Evolutionary conservation across 1,139 yeast genomes (phyloP), one percentile per base, ranked within the genome.

Genomic region (Blastobotrys illinoisensis): DNA sequence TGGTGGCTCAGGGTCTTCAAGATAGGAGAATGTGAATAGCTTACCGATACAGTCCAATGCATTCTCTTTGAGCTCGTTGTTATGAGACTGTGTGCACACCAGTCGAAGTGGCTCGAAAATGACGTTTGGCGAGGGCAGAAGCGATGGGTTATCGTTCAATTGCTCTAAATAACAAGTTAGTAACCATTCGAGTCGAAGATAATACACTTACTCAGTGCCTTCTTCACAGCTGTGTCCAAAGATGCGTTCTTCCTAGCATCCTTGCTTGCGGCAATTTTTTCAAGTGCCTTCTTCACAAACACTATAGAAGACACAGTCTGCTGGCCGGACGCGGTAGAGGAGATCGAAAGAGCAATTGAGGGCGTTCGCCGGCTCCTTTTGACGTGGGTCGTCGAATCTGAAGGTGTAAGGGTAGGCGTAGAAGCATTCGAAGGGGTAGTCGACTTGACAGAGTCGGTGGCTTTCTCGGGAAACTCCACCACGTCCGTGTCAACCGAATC

Each of bases 41-140:
- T 85, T 85, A 52, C 86, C 81, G 46, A 85, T 72, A 64, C 87
- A 81, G 65, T 85, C 90, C 59, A 85, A 69, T 1, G 89, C 83
- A 32, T 74, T 71, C 24, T 80, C 76, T 58, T 81, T 81, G 28
- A 83, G 74, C 9, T 79, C 83, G 13, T 74, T 72, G 50, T 76
- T 77, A 49, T 75, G 71, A 7, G 82, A 75, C 49, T 72, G 73
- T 56, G 80, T 77, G 62, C 86, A 82, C 2, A 85, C 80, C n/a
- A 79, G 64, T 58, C 83, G 74, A 56, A 85, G 70, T 1, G 88
- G 84, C 60, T 83, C 88, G 64, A 85, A 82, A 3, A 85, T 75
- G 11, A 73, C 68, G 6, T 71, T 61, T 0, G 85, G 79, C 32
- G 79, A 73, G 21, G 82, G 76, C 36, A 70, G 63, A 2, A 60